Evolutionary conservation across 768 basidiomycete species (phyloP).

Genomic region (Amyloporia xantha): DNA sequence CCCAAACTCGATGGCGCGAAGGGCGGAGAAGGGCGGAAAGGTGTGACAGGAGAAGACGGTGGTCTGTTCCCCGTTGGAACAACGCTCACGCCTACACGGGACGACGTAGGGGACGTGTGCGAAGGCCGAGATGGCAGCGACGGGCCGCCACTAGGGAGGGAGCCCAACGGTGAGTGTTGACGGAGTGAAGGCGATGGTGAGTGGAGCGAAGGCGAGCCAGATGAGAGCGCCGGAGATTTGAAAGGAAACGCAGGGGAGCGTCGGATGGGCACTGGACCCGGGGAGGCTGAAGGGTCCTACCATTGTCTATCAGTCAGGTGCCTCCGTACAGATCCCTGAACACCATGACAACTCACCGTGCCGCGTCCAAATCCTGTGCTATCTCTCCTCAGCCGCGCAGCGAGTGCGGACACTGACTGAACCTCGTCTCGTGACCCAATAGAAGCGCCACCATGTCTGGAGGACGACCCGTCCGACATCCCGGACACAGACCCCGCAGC

Average conservation of each 20-base stretch:
- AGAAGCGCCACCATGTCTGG: slow-evolving; percentile 31
- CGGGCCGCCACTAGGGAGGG: slow-evolving; percentile 20
- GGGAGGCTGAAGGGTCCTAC: slow-evolving; percentile 17
- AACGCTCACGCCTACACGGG: slow-evolving; percentile 9
- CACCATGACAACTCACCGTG: slow-evolving; percentile 15
- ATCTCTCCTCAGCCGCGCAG: slow-evolving; percentile 42
- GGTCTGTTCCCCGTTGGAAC: slow-evolving; percentile 10
- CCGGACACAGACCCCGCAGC: slow-evolving; percentile 29
- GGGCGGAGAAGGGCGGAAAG: slow-evolving; percentile 34
- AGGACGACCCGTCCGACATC: slow-evolving; percentile 35
- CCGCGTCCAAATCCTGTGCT: slow-evolving; percentile 36
- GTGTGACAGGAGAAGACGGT: slow-evolving; percentile 26
- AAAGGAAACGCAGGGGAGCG: slow-evolving; percentile 38
- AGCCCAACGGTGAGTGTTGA: slow-evolving; percentile 38
- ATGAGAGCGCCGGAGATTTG: slow-evolving; percentile 44
- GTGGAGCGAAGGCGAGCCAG: slow-evolving; percentile 42
- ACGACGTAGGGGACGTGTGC: slow-evolving; percentile 35
- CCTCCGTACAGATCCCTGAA: too few relatives aligned
- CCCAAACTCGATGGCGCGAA: slow-evolving; percentile 37
- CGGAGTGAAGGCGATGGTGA: slow-evolving; percentile 43
- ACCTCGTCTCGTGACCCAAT: slow-evolving; percentile 32
- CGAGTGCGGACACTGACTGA: slow-evolving; percentile 26
- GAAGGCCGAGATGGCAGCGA: slow-evolving; percentile 30
- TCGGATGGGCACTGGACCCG: slow-evolving; percentile 39
- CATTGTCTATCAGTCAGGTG: too few relatives aligned